Conservation (phyloP, 371 early-diverging fungal genomes). For the Sporodiniella umbellata region DNA sequence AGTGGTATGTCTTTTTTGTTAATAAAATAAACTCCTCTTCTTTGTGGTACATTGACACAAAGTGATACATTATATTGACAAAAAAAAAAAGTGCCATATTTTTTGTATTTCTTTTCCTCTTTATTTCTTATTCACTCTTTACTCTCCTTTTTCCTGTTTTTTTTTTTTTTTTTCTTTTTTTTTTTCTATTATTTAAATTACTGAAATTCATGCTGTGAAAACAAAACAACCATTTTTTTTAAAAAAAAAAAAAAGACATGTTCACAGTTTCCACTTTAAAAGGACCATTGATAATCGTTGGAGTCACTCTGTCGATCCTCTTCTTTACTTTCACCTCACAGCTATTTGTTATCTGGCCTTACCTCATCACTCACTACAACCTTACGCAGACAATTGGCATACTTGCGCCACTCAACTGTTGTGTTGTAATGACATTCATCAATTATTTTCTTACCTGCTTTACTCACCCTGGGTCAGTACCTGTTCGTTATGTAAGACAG, state of each 20-base stretch:
- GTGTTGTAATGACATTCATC: conserved; percentile 61
- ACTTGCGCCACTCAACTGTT: conserved; percentile 64
- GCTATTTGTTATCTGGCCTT: conserved; percentile 41
- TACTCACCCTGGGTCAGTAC: conserved; percentile 82
- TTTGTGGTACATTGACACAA: not conserved
- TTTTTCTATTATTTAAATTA: too few relatives aligned
- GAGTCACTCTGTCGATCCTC: conserved; percentile 21
- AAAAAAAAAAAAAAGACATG: too few relatives aligned
- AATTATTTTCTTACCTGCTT: conserved; percentile 80
- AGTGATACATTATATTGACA: not conserved
- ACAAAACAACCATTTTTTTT: too few relatives aligned
- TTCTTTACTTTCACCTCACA: conserved; percentile 41
- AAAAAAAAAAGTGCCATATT: not conserved
- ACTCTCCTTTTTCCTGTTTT: not conserved
- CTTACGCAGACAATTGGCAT: conserved; percentile 31
- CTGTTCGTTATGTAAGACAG: conserved; percentile 63
- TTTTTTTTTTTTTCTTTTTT: too few relatives aligned
- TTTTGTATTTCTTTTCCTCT: not conserved
- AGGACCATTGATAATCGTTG: conserved; percentile 30
- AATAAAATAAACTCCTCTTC: not conserved
- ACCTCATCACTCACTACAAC: conserved; percentile 19
- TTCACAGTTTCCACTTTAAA: too few relatives aligned
- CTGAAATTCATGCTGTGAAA: too few relatives aligned
- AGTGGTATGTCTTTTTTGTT: not conserved
- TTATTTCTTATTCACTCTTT: not conserved